phyloP scores from a whole-genome alignment of 768 basidiomycete genomes.

The Phlebiopsis flavidoalba region DNA sequence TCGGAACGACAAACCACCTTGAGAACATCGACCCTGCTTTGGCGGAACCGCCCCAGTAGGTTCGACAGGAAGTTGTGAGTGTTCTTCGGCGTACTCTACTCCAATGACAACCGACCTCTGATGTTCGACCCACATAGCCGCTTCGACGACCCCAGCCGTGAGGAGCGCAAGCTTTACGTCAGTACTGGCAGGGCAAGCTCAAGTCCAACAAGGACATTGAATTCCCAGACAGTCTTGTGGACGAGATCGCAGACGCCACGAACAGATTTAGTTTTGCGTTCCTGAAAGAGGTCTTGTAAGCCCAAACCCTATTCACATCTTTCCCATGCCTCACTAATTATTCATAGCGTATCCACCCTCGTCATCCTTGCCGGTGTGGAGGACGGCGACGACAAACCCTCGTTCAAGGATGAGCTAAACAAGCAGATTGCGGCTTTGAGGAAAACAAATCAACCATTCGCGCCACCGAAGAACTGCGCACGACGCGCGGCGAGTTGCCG shows the following conservation, averaged over 20 bases:
- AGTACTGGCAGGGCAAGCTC: conserved; percentile 82
- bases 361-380: conserved; percentile 53
- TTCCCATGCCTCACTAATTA: not conserved
- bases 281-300: conserved; percentile 82
- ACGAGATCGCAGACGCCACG: conserved; percentile 55
- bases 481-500: not conserved
- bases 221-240: conserved; percentile 63
- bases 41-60: conserved; percentile 71
- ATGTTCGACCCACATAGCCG: conserved; percentile 26
- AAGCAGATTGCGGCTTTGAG: conserved; percentile 56
- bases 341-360: conserved; percentile 63
- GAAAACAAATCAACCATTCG: conserved; percentile 43
- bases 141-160: conserved; percentile 65
- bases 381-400: conserved; percentile 37
- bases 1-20: conserved; percentile 82
- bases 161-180: conserved; percentile 64
- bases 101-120: not conserved
- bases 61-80: conserved; percentile 86
- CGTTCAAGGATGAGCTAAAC: conserved; percentile 49
- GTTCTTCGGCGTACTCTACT: not conserved
- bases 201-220: conserved; percentile 51
- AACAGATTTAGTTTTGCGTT: conserved; percentile 80
- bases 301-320: not conserved
- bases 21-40: conserved; percentile 74
- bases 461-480: conserved; percentile 23